Base-by-base conservation (phyloP, 2,329 filamentous ascomycete genomes). In the Chaetothyriales sp. region DNA sequence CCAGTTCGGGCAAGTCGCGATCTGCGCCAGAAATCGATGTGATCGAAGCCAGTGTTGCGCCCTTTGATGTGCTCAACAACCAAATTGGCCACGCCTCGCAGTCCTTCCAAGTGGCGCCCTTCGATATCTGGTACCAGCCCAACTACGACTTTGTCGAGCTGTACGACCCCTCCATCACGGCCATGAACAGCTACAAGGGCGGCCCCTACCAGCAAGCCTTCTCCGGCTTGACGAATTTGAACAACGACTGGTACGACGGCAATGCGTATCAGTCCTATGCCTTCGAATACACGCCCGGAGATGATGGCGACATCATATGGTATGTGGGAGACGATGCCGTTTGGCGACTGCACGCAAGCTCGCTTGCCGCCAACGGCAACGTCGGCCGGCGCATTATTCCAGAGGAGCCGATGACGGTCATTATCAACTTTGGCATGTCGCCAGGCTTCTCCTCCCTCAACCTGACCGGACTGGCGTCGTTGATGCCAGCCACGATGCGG, bases 21-120 rank as follows among this genome's bases (percentile, higher is more conserved):
- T 78, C 78, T 53, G 79, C 81, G 1, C 83, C 83, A 0, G 83
- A 86, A 70, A 84, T 86, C 55, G 83, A 86, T 73, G 81, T 76
- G 10, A 69, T 86, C 44, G 83, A 86, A 72, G 83, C 79, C n/a
- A 82, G 76, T 58, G 78, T 80, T 13, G 69, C 66, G 5, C 69
- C 71, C 18, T 61, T 82, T 20, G 73, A 76, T 43, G 68, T 70
- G n/a, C 63, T 72, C 18, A 70, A 68, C 29, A 71, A 70, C n/a
- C 71, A 70, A 33, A 72, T 82, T 47, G 82, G 82, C 46, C 69
- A 72, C 18, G 82, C 79, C 1, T 85, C 82, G 5, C 81, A 86
- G 60, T 82, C 78, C 64, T 75, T 77, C 61, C 81, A 85, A 61
- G 73, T 80, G 53, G 83, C 82, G 1, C 83, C 82, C 1, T 86